These are phyloP conservation scores for Dothideomycetes sp. DNA, from an alignment of 2,329 filamentous ascomycete genomes.

Conservation along the genomic window DNA sequence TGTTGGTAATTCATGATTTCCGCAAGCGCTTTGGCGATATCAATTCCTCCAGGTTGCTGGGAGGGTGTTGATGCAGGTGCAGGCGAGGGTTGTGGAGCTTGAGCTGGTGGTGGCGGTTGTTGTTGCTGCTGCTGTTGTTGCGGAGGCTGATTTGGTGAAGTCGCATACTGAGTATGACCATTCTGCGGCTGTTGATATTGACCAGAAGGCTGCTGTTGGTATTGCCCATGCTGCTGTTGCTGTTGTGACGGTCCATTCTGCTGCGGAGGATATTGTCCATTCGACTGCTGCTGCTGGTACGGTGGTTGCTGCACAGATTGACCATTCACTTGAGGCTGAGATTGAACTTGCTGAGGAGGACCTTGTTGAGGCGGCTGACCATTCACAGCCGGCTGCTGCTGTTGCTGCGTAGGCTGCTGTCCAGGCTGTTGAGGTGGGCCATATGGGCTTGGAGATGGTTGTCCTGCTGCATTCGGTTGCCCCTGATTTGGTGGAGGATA, in stretches of 20 bases:
- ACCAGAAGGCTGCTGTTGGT: neutral
- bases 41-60: slow-evolving; percentile 10
- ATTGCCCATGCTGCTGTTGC: slow-evolving; percentile 2
- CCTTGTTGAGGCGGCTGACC: neutral
- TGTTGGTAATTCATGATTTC: slow-evolving; percentile 13
- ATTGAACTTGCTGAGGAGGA: neutral
- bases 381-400: slow-evolving; percentile 1
- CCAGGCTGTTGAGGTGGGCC: slow-evolving; percentile 3
- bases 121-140: neutral
- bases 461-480: neutral
- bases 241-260: neutral
- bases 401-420: slow-evolving; percentile 2
- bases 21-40: slow-evolving; percentile 10
- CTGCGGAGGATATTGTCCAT: neutral
- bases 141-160: neutral
- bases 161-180: slow-evolving; percentile 1
- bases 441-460: neutral
- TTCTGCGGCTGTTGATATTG: slow-evolving; percentile 1
- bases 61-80: slow-evolving; percentile 2
- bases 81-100: slow-evolving; percentile 1
- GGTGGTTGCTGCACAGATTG: neutral
- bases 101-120: slow-evolving; percentile 4
- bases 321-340: neutral
- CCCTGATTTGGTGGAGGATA: slow-evolving; percentile 1
- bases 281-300: neutral